phyloP scores from a whole-genome alignment of 208 protist species.

The Blastocrithidia nonstop region DNA sequence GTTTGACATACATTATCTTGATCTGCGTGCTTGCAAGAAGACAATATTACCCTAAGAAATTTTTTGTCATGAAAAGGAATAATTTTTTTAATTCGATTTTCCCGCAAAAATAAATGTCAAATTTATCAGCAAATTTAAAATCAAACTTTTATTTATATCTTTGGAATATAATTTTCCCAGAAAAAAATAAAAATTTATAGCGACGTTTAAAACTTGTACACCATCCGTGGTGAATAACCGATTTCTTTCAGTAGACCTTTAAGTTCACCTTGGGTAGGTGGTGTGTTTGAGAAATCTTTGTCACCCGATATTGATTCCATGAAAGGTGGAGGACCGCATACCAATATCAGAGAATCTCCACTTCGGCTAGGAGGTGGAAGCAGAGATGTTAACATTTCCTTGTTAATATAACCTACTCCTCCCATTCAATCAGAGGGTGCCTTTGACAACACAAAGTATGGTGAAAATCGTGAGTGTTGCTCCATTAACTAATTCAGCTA shows the following conservation, averaged over 20 bases:
- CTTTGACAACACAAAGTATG: constrained; percentile 85
- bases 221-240: constrained; percentile 74
- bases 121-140: not conserved
- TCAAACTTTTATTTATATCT: not conserved
- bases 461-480: constrained; percentile 76
- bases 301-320: constrained; percentile 79
- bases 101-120: constrained; percentile 1
- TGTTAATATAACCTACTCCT: constrained; percentile 75
- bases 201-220: constrained; percentile 89
- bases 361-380: constrained; percentile 74
- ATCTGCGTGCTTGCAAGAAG: too few relatives aligned
- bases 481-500: constrained; percentile 87
- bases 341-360: constrained; percentile 67
- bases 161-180: too few relatives aligned
- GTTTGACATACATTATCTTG: too few relatives aligned
- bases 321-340: constrained; percentile 78
- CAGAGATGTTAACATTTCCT: constrained; percentile 79
- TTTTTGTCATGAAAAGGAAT: too few relatives aligned
- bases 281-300: constrained; percentile 68
- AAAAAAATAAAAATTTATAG: too few relatives aligned
- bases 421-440: constrained; percentile 83
- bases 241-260: constrained; percentile 77
- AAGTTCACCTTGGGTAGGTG: constrained; percentile 70
- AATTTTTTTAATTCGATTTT: too few relatives aligned
- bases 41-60: too few relatives aligned